phyloP scores from a whole-genome alignment of 805 yeast genomes.

The Cyberlindnera saturnus region DNA sequence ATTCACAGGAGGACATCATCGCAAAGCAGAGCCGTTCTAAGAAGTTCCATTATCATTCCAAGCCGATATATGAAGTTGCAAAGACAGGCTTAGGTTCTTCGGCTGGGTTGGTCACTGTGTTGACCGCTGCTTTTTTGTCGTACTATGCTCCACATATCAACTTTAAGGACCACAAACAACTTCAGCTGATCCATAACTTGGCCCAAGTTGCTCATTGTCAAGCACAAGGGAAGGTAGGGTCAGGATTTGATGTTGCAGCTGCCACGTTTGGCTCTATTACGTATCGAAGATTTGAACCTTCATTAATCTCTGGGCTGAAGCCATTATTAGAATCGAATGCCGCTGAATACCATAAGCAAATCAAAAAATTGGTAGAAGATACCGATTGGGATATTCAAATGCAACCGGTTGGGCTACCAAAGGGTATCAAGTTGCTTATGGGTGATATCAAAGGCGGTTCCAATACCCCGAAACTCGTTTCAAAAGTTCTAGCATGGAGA shows the following conservation, averaged over 20 bases:
- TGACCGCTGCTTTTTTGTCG: conserved; percentile 63
- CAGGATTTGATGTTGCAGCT: conserved; percentile 96
- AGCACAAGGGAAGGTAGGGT: conserved; percentile 93
- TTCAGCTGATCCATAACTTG: conserved; percentile 61
- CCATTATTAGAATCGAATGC: conserved; percentile 20
- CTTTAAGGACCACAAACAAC: conserved; percentile 17
- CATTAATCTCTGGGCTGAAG: conserved; percentile 34
- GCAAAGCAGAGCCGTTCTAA: conserved; percentile 29
- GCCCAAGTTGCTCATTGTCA: conserved; percentile 88
- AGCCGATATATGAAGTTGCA: conserved; percentile 63
- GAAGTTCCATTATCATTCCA: conserved; percentile 53
- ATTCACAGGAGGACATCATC: conserved; percentile 56
- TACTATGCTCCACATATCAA: conserved; percentile 34
- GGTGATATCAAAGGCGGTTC: conserved; percentile 94
- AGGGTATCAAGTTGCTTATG: conserved; percentile 66
- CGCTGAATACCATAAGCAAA: conserved; percentile 22
- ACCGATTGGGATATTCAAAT: conserved; percentile 58
- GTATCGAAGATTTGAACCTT: conserved; percentile 70
- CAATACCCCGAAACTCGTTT: conserved; percentile 87
- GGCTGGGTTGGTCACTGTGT: conserved; percentile 83
- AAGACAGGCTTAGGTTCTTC: conserved; percentile 96
- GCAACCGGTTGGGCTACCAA: conserved; percentile 57
- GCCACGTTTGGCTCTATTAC: conserved; percentile 88
- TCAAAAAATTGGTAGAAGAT: conserved; percentile 34
- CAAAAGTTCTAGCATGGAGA: conserved; percentile 68